Evolutionary conservation across 805 yeast genomes (phyloP), one percentile per base, ranked within the genome.

Genomic region (Clavispora fructus): DNA sequence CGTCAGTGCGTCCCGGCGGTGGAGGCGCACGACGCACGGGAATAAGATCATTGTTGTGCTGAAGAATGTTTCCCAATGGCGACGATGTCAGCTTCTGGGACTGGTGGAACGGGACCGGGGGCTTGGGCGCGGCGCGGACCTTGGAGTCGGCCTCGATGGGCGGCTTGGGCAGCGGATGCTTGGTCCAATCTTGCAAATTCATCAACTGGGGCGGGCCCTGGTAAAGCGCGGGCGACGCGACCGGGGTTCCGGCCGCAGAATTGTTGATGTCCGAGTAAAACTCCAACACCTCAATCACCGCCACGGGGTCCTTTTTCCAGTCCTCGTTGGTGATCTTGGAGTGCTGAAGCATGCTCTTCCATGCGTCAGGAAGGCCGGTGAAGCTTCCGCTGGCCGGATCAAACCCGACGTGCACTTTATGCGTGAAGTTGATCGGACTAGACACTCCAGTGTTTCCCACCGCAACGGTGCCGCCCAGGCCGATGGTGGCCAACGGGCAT

Each of bases 351-450:
- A 79, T 62, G 35, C 68, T 73, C 49, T 76, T 71, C 84, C 83
- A 79, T 39, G 79, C 75, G 23, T 79, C 80, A 1, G 83, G 83
- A 45, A 78, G 69, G 7, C 79, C 80, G 16, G 79, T 75, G 54
- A 78, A 75, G 45, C 73, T 74, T 16, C 84, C 84, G 55, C 75
- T 77, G 27, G 86, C 83, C 4, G 94, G 92, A 62, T 87, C 95
- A 58, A 84, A 86, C 1, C 91, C 91, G 25, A 87, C 92, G 62
- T 87, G 94, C 14, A 91, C 97, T 59, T 84, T 87, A 63, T 95
- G 99, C 10, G 96, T 89, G 64, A 92, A 92, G 64, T 92, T 91
- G 14, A 92, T 87, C 7, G 99, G 99, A 35, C 83, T 83, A 3
- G 97, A 90, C 10, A 94, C 97, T 8, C 69, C 73, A 3, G 75